phyloP scores from a whole-genome alignment of 2,329 filamentous ascomycete species.

The Helotiales sp. region DNA sequence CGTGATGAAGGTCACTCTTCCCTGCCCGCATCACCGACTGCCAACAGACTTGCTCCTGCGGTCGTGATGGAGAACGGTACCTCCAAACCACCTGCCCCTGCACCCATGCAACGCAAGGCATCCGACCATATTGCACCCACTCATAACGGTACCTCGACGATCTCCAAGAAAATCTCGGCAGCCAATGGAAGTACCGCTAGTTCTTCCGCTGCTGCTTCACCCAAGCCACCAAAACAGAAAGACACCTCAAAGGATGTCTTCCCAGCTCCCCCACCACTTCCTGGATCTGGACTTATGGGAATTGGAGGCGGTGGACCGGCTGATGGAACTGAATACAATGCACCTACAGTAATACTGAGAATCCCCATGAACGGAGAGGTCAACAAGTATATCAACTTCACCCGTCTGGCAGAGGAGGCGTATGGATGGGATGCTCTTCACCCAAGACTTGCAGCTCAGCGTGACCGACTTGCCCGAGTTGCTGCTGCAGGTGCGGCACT shows the following conservation, averaged over 20 bases:
- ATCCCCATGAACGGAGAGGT: conserved; percentile 78
- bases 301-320: conserved; percentile 52
- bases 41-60: conserved; percentile 29
- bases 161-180: conserved; percentile 40
- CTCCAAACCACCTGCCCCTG: conserved; percentile 27
- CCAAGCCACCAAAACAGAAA: conserved; percentile 55
- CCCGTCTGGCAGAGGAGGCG: conserved; percentile 86
- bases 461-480: conserved; percentile 83
- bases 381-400: conserved; percentile 94
- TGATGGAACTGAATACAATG: conserved; percentile 56
- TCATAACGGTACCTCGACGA: conserved; percentile 21
- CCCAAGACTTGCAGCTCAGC: conserved; percentile 84
- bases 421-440: conserved; percentile 95
- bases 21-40: conserved; percentile 33
- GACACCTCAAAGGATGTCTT: conserved; percentile 40
- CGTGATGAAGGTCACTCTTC: conserved; percentile 26
- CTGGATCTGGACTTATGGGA: conserved; percentile 63
- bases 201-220: conserved; percentile 52
- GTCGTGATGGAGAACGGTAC: conserved; percentile 13
- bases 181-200: conserved; percentile 48
- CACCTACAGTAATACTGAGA: conserved; percentile 79
- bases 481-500: conserved; percentile 85
- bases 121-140: conserved; percentile 9
- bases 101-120: conserved; percentile 16
- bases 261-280: conserved; percentile 51